Percentiles rank a stretch among this genome's conserved stretches.
phyloP scores from a whole-genome alignment of 2,329 filamentous ascomycete species.

The Fusarium anguioides region DNA sequence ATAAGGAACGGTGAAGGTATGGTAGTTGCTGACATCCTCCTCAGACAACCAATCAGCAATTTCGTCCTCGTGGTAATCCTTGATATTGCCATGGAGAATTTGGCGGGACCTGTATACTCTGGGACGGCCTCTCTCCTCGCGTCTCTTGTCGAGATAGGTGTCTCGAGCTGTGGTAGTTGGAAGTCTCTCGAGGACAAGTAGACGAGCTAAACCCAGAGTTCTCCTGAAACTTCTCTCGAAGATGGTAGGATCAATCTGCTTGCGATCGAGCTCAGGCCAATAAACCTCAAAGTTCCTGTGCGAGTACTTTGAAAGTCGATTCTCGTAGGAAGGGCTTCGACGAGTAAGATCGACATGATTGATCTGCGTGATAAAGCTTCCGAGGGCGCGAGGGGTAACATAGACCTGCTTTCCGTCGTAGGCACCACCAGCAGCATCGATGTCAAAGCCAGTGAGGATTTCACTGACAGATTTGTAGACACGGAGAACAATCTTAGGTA shows the following conservation, averaged over 20 bases:
- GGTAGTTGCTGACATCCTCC: constrained; percentile 81
- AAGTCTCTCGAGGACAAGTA: constrained; percentile 82
- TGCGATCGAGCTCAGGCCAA: constrained; percentile 79
- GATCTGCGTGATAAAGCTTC: constrained; percentile 82
- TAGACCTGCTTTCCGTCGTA: constrained; percentile 86
- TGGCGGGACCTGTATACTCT: constrained; percentile 53
- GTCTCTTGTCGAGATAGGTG: constrained; percentile 74
- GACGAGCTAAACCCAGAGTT: constrained; percentile 79
- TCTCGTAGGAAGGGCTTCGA: constrained; percentile 88
- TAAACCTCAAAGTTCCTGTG: constrained; percentile 86
- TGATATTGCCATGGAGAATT: constrained; percentile 74
- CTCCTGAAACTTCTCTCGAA: constrained; percentile 83
- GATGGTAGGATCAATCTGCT: constrained; percentile 84
- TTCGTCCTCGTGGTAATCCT: constrained; percentile 81
- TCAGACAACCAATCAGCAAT: constrained; percentile 84
- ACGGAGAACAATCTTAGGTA: constrained; percentile 77
- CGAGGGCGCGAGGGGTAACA: constrained; percentile 79
- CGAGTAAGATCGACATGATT: constrained; percentile 84
- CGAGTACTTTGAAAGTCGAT: constrained; percentile 85
- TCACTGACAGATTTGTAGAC: constrained; percentile 87
- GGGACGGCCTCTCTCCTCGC: constrained; percentile 78
- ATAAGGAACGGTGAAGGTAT: constrained; percentile 80
- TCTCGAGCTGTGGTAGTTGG: constrained; percentile 77
- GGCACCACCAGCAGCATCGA: constrained; percentile 84
- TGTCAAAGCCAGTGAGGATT: constrained; percentile 88